Conservation (phyloP, 805 yeast genomes). For the Candida ficus region DNA sequence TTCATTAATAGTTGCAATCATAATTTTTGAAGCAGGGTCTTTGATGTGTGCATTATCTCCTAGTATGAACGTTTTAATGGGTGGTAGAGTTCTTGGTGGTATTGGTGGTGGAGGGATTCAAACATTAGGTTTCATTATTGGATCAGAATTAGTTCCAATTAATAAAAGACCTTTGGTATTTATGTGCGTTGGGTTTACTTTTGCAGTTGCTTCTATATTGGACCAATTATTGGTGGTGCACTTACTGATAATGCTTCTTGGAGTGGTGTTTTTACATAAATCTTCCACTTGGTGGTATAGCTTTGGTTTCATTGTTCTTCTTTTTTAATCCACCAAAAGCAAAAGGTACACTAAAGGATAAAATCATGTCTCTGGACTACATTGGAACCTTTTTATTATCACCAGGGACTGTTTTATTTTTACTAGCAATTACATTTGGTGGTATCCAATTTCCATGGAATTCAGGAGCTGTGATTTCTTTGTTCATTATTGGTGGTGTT, state of each 20-base stretch:
- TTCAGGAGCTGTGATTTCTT: constrained; percentile 43
- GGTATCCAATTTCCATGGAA: constrained; percentile 44
- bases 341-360: constrained; percentile 30
- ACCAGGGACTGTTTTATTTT: constrained; percentile 30
- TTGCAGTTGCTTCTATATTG: constrained; percentile 50
- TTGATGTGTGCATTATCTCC: constrained; percentile 50
- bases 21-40: constrained; percentile 57
- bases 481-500: constrained; percentile 42
- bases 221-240: constrained; percentile 70
- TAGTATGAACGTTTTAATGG: constrained; percentile 57
- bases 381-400: constrained; percentile 35
- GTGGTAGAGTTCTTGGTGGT: constrained; percentile 68
- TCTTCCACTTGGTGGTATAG: constrained; percentile 50
- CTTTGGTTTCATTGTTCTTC: constrained; percentile 31
- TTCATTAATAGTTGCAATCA: constrained; percentile 8
- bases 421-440: constrained; percentile 48
- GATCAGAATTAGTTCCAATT: constrained; percentile 22
- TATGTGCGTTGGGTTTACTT: constrained; percentile 26
- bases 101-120: constrained; percentile 68
- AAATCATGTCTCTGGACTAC: constrained; percentile 41
- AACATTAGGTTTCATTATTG: constrained; percentile 49
- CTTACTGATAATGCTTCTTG: constrained; percentile 54
- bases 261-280: constrained; percentile 73
- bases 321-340: constrained; percentile 38
- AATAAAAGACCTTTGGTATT: constrained; percentile 18